These are phyloP conservation scores for Moesziomyces globuligerus DNA, from an alignment of 1,284 basidiomycete species.

Conservation along the genomic window DNA sequence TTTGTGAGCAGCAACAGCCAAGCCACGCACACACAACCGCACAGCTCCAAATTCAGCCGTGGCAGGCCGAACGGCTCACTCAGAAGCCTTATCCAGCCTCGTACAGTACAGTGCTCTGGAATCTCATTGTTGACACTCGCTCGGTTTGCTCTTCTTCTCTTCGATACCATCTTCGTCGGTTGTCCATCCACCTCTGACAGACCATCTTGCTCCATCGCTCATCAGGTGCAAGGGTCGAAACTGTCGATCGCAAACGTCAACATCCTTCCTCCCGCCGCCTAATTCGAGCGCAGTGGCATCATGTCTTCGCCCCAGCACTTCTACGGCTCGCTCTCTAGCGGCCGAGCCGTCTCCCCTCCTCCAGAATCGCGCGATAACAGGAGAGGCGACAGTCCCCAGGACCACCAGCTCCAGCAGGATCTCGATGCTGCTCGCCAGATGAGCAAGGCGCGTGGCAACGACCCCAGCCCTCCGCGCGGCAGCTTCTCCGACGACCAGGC, in stretches of 20 bases:
- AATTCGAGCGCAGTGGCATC: not conserved
- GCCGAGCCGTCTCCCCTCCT: conserved; percentile 36
- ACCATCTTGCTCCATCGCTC: too few relatives aligned
- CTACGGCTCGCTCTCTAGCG: conserved; percentile 37
- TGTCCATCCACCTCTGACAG: too few relatives aligned
- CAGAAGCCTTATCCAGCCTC: too few relatives aligned
- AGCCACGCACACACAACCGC: too few relatives aligned
- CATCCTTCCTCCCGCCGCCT: not conserved
- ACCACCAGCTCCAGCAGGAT: conserved; percentile 62
- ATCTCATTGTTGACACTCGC: too few relatives aligned
- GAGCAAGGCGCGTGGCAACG: conserved; percentile 56
- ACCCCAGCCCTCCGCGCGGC: conserved; percentile 30
- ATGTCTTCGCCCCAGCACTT: conserved; percentile 48
- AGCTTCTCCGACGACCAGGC: conserved; percentile 42
- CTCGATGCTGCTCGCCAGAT: conserved; percentile 65
- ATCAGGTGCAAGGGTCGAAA: too few relatives aligned
- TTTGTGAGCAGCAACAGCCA: too few relatives aligned
- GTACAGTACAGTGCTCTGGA: too few relatives aligned
- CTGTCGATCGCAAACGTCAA: not conserved
- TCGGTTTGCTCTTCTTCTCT: too few relatives aligned
- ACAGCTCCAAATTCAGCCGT: too few relatives aligned
- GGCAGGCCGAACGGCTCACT: too few relatives aligned
- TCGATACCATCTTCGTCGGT: too few relatives aligned
- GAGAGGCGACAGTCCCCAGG: conserved; percentile 22
- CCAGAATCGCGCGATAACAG: conserved; percentile 12